These are phyloP conservation scores for Diaporthe helianthi DNA, from an alignment of 2,329 filamentous ascomycete species.

Conservation along the genomic window DNA sequence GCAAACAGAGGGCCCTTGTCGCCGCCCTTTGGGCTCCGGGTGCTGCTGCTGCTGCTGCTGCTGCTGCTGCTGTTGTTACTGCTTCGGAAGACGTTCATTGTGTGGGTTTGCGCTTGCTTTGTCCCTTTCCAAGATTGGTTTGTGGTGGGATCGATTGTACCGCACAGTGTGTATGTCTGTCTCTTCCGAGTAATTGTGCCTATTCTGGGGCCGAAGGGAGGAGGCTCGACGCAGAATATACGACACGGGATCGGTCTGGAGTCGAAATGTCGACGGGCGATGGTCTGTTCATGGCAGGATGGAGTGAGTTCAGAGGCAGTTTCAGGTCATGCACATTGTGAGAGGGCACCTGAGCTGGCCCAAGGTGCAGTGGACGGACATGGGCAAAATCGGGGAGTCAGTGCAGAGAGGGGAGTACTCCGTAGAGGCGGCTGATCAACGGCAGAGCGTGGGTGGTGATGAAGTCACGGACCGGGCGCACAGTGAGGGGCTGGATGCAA, in stretches of 20 bases:
- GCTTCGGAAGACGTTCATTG: slow-evolving; percentile 27
- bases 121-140: no score
- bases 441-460: slow-evolving; percentile 17
- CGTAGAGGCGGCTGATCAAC: slow-evolving; percentile 9
- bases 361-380: not conserved
- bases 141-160: no score
- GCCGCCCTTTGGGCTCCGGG: not conserved
- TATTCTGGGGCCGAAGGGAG: slow-evolving; percentile 13
- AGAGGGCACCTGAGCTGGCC: not conserved
- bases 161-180: not conserved
- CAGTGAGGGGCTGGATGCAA: slow-evolving; percentile 21
- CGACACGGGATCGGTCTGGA: slow-evolving; percentile 15
- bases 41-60: not conserved
- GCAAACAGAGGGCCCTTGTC: slow-evolving; percentile 48
- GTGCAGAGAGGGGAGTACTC: not conserved
- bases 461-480: slow-evolving; percentile 20
- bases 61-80: not conserved
- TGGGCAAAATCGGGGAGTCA: slow-evolving; percentile 12
- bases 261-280: not conserved
- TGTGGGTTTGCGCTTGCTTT: not conserved
- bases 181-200: slow-evolving; percentile 19
- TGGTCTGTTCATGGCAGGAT: not conserved
- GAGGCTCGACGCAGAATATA: slow-evolving; percentile 7
- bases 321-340: not conserved
- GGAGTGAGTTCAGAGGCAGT: slow-evolving; percentile 7